phyloP scores from a whole-genome alignment of 2,329 filamentous ascomycete species.

The Sporothrix protearum region DNA sequence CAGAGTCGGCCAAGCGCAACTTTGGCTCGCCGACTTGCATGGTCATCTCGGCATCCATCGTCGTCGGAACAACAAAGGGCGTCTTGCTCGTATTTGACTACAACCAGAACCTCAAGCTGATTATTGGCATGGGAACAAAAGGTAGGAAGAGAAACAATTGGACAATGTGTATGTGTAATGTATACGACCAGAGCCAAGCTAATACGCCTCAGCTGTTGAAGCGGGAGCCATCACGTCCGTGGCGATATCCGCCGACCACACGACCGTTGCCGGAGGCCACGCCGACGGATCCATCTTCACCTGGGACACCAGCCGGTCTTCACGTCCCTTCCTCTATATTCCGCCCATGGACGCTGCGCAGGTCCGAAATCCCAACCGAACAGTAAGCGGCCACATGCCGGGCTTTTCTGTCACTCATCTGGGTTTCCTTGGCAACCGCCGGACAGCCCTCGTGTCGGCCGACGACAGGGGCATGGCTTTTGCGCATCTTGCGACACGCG shows the following conservation, averaged over 20 bases:
- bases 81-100: constrained; percentile 96
- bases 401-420: constrained; percentile 79
- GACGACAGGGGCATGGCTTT: constrained; percentile 97
- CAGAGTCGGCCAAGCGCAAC: constrained; percentile 84
- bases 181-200: background rate
- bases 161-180: background rate
- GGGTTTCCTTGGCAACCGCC: constrained; percentile 90
- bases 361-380: constrained; percentile 53
- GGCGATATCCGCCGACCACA: constrained; percentile 89
- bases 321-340: constrained; percentile 84
- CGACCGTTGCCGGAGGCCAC: constrained; percentile 86
- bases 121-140: constrained; percentile 90
- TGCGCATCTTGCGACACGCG: constrained; percentile 89
- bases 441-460: constrained; percentile 91
- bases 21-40: constrained; percentile 91
- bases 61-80: constrained; percentile 89
- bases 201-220: constrained; percentile 70
- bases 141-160: constrained; percentile 45
- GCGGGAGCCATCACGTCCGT: constrained; percentile 83
- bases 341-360: constrained; percentile 67
- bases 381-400: constrained; percentile 76
- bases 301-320: constrained; percentile 83
- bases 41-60: constrained; percentile 80
- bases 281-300: constrained; percentile 90
- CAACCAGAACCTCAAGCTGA: constrained; percentile 88